phyloP scores from a whole-genome alignment of 2,329 filamentous ascomycete genomes.

The Aspergillus neotritici region DNA sequence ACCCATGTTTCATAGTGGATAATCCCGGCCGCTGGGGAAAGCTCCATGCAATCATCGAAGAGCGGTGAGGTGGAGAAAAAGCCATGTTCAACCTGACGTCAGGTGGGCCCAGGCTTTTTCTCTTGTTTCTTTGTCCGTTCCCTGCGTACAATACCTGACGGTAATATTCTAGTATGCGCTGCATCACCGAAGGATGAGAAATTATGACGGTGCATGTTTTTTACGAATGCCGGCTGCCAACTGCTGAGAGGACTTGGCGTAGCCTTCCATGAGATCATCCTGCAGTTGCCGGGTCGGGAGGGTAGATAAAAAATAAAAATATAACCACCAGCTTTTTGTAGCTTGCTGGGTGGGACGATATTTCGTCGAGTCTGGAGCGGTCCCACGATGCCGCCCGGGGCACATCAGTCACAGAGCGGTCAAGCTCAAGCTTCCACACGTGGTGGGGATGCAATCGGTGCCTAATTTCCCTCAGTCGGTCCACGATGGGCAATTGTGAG shows the following conservation, averaged over 20 bases:
- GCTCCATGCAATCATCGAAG: conserved; percentile 2
- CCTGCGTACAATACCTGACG: neutral
- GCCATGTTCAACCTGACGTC: conserved; percentile 14
- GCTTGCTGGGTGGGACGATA: neutral
- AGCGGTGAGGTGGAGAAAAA: conserved; percentile 14
- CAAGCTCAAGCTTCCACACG: conserved; percentile 28
- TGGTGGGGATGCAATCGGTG: conserved; percentile 25
- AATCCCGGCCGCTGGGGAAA: too few species aligned
- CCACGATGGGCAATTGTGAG: neutral
- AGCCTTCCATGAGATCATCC: too few species aligned
- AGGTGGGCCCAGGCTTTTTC: conserved; percentile 11
- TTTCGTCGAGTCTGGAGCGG: too few species aligned
- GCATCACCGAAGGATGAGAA: neutral
- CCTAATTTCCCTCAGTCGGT: conserved; percentile 8
- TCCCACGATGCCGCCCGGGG: too few species aligned
- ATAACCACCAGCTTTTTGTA: neutral
- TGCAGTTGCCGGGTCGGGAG: too few species aligned
- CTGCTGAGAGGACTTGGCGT: neutral
- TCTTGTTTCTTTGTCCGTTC: neutral
- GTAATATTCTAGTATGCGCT: neutral
- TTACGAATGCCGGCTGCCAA: neutral
- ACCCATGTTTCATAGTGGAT: too few species aligned
- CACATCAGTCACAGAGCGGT: conserved; percentile 11
- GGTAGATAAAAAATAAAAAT: too few species aligned
- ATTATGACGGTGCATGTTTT: neutral